A percentile compares a stretch with the other conserved stretches of the same genome.
These are phyloP conservation scores for Clathrospora elynae DNA, from an alignment of 2,329 filamentous ascomycete species.

Conservation along the genomic window DNA sequence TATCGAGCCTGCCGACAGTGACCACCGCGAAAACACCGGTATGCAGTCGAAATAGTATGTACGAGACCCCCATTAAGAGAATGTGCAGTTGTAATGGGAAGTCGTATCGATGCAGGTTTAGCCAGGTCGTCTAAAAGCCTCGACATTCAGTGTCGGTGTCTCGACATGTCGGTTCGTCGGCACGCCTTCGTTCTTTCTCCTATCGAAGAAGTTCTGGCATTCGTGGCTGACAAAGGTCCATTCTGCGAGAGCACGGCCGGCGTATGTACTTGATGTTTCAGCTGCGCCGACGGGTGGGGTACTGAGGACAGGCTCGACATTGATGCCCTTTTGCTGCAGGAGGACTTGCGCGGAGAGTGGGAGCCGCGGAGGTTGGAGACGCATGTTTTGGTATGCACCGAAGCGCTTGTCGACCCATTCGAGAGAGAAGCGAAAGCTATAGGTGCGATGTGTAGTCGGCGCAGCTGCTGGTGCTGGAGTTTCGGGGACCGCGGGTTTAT, in stretches of 20 bases:
- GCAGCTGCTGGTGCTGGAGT: slow-evolving; percentile 46
- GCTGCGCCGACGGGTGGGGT: slow-evolving; percentile 47
- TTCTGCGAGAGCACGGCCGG: slow-evolving; percentile 75
- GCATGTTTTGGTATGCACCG: slow-evolving; percentile 64
- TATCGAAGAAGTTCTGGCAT: slow-evolving; percentile 80
- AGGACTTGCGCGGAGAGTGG: slow-evolving; percentile 72
- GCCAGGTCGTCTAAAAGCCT: slow-evolving; percentile 61
- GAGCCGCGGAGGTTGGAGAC: slow-evolving; percentile 69
- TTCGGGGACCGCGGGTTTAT: slow-evolving; percentile 15
- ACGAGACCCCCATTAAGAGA: slow-evolving; percentile 3
- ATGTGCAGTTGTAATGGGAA: neutral
- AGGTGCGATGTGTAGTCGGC: slow-evolving; percentile 61
- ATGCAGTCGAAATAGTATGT: slow-evolving; percentile 10
- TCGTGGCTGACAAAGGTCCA: slow-evolving; percentile 77
- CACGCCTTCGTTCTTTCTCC: slow-evolving; percentile 75
- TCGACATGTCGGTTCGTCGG: slow-evolving; percentile 70
- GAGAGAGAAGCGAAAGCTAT: slow-evolving; percentile 75
- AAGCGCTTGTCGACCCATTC: slow-evolving; percentile 66
- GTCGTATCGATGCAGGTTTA: slow-evolving; percentile 17
- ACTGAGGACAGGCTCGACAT: slow-evolving; percentile 31
- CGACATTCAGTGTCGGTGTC: slow-evolving; percentile 67
- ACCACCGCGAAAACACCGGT: slow-evolving; percentile 2
- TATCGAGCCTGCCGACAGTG: slow-evolving; percentile 31
- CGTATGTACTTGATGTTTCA: slow-evolving; percentile 59
- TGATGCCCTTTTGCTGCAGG: slow-evolving; percentile 54